A percentile compares a stretch with the other conserved stretches of the same genome.
These are phyloP conservation scores for Persicaria tinctoria DNA, from an alignment of 148 eudicot species.

Conservation along the genomic window DNA sequence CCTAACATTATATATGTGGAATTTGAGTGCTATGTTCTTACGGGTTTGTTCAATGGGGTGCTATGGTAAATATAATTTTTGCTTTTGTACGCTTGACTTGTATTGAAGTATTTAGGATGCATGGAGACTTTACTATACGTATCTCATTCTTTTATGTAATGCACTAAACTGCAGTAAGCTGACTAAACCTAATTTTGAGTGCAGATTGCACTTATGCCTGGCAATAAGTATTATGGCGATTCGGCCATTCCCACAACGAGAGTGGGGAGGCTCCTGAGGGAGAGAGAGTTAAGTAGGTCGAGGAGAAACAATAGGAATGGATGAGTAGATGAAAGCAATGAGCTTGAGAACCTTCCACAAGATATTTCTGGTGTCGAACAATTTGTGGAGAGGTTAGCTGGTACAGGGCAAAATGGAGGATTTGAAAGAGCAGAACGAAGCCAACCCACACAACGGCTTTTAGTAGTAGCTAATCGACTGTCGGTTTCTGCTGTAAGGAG, in stretches of 20 bases:
- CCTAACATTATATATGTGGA: no score
- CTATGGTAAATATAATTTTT: no score
- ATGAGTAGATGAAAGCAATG: conserved; percentile 24
- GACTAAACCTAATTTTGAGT: conserved; percentile 8
- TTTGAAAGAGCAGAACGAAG: no score
- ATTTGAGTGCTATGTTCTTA: no score
- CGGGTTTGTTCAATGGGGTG: no score
- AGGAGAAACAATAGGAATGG: conserved; percentile 42
- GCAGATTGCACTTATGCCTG: conserved; percentile 38
- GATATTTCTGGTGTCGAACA: conserved; percentile 24
- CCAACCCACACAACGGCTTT: no score
- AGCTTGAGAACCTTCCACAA: conserved; percentile 30
- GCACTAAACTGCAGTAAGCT: not conserved
- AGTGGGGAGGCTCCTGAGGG: conserved; percentile 37
- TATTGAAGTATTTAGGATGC: not conserved
- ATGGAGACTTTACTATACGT: not conserved
- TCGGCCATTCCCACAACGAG: conserved; percentile 38
- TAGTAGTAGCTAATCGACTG: no score
- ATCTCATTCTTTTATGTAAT: not conserved
- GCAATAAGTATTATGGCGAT: conserved; percentile 43
- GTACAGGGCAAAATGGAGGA: no score
- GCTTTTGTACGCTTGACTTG: not conserved
- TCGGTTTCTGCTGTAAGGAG: no score
- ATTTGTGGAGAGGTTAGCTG: no score
- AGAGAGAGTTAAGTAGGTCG: not conserved